phyloP scores from a whole-genome alignment of 345 rosid species.

The Acer negundo region DNA sequence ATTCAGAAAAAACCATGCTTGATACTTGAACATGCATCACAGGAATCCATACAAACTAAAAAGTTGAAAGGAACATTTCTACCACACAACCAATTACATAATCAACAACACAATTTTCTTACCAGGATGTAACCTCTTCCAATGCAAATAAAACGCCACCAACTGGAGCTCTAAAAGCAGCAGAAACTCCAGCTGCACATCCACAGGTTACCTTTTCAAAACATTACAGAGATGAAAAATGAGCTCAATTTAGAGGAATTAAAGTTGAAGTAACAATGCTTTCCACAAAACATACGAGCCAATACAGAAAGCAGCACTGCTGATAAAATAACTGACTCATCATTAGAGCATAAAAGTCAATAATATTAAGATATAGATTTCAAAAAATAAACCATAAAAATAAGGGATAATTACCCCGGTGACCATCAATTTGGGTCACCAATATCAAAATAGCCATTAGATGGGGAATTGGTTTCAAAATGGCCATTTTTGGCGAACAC shows the following conservation, averaged over 20 bases:
- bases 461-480: too few species aligned
- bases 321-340: neutral
- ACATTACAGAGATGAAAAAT: constrained; percentile 38
- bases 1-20: neutral
- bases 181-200: constrained; percentile 99
- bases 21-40: neutral
- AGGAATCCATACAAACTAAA: neutral
- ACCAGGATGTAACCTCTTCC: constrained; percentile 99
- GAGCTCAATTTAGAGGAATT: constrained; percentile 20
- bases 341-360: neutral
- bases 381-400: neutral
- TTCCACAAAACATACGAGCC: constrained; percentile 1
- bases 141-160: constrained; percentile 98
- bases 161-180: constrained; percentile 99
- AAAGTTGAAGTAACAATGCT: neutral
- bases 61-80: neutral
- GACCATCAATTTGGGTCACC: too few species aligned
- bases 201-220: constrained; percentile 97
- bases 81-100: neutral
- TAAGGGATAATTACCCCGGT: too few species aligned
- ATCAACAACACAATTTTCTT: constrained; percentile 27
- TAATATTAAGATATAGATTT: neutral
- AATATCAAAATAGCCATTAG: too few species aligned
- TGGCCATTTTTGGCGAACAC: too few species aligned
- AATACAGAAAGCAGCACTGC: neutral